Evolutionary conservation across 2,329 filamentous ascomycete species (phyloP), one percentile per base, ranked within the genome.

Genomic region (Microcyclospora pomicola): DNA sequence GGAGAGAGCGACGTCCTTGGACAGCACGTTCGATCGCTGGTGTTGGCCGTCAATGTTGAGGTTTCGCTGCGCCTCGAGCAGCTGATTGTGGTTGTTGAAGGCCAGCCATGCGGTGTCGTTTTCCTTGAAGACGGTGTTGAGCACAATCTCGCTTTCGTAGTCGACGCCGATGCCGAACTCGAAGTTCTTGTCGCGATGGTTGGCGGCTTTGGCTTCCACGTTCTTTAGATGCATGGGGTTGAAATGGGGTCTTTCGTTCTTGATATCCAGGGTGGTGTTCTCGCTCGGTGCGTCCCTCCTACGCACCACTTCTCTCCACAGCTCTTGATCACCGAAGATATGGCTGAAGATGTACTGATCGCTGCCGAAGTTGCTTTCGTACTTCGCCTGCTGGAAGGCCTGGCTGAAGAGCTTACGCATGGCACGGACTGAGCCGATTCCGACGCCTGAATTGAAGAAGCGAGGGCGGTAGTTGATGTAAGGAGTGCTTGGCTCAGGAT

Each of bases 381-480:
- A 27, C 10, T 46, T 29, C 4, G 46, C 53, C 24, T 59, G 58
- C 30, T 42, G 34, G 10, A 64, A 42, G 3, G 65, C 49, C 32
- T 51, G 47, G 9, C 38, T 38, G 33, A 50, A 54, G 19, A 55
- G 44, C 28, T 47, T 48, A 5, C 48, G 43, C 49, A 55, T 49
- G 3, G 49, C 50, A n/a, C 42, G 37, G 5, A 51, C 43, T 9
- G 42, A 42, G 2, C 51, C 52, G 27, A 55, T 48, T 6, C 35
- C 45, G 2, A 48, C 42, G 10, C 49, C 48, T 1, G 46, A 44
- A 31, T 49, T 48, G 13, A 54, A 43, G 54, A 61, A 72, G 12
- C 64, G 58, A 11, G 67, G 67, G 1, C 64, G 59, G 30, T 59
- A 65, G 27, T 59, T 51, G 38, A 54, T 53, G 6, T 54, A 55